Evolutionary conservation across 2,329 filamentous ascomycete species (phyloP).

Genomic region (Daldinia sp.): DNA sequence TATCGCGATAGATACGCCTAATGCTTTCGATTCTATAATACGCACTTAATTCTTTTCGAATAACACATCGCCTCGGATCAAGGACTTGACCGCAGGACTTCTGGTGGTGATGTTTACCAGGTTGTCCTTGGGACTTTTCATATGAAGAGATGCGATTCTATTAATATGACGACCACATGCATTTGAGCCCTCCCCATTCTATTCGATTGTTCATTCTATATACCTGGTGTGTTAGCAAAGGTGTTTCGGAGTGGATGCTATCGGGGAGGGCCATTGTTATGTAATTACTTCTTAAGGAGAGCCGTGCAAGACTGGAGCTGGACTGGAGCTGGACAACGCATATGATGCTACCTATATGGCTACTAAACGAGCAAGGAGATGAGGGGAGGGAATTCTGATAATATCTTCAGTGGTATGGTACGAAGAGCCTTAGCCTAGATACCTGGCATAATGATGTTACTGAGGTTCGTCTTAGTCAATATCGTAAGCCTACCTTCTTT

Average conservation of each 20-base stretch:
- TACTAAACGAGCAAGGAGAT: constrained; percentile 34
- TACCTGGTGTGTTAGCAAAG: constrained; percentile 55
- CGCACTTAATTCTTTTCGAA: constrained; percentile 48
- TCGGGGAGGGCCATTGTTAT: constrained; percentile 50
- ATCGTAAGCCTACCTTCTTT: constrained; percentile 25
- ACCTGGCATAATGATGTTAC: constrained; percentile 39
- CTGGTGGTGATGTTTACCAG: constrained; percentile 25
- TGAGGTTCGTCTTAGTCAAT: constrained; percentile 26
- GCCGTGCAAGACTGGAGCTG: constrained; percentile 9
- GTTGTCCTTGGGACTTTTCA: constrained; percentile 35
- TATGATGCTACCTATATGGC: constrained; percentile 44
- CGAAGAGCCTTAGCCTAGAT: constrained; percentile 36
- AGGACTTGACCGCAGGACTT: constrained; percentile 34
- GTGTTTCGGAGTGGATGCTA: constrained; percentile 50
- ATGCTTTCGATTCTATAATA: constrained; percentile 52
- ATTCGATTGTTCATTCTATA: constrained; percentile 56
- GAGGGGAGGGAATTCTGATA: constrained; percentile 29
- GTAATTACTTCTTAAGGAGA: constrained; percentile 46
- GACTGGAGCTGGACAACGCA: constrained; percentile 30
- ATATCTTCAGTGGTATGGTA: constrained; percentile 35
- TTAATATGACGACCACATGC: constrained; percentile 47
- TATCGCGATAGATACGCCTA: constrained; percentile 53
- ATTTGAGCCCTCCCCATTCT: constrained; percentile 51
- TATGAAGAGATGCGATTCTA: constrained; percentile 46
- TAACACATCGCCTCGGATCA: constrained; percentile 42